Conservation (phyloP, 306 rosid genomes). For the Canavalia ensiformis region DNA sequence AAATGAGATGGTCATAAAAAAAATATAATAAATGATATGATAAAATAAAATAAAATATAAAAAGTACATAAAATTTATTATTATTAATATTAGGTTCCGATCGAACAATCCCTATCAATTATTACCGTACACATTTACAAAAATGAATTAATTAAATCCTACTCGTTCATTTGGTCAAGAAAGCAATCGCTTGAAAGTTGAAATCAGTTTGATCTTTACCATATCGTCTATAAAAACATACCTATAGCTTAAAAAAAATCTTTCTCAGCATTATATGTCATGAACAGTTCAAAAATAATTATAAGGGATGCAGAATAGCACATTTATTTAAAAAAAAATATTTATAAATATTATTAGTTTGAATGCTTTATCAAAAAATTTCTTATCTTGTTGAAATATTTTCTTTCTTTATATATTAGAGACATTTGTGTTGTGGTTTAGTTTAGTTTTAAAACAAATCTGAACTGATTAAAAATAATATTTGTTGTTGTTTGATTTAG, state of each 20-base stretch:
- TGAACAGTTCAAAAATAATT: not conserved
- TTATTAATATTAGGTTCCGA: not conserved
- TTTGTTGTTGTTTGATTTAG: too few relatives aligned
- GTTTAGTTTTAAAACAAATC: too few relatives aligned
- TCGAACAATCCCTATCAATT: not conserved
- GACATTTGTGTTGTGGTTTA: not conserved
- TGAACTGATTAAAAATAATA: too few relatives aligned
- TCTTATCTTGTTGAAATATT: not conserved
- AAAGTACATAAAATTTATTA: too few relatives aligned
- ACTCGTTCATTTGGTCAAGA: not conserved
- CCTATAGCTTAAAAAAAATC: not conserved
- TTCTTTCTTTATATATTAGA: too few relatives aligned
- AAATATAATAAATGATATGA: too few relatives aligned
- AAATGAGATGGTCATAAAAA: too few relatives aligned
- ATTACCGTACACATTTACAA: not conserved
- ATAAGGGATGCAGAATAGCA: too few relatives aligned
- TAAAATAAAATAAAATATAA: too few relatives aligned
- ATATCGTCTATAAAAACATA: not conserved
- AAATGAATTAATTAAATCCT: too few relatives aligned
- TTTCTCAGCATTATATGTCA: not conserved
- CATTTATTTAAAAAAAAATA: not conserved
- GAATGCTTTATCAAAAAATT: not conserved
- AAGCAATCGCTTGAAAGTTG: not conserved
- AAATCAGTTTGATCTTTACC: not conserved
- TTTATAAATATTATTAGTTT: not conserved